Conservation (phyloP, 148 eudicot species). For the Dianthus caryophyllus region DNA sequence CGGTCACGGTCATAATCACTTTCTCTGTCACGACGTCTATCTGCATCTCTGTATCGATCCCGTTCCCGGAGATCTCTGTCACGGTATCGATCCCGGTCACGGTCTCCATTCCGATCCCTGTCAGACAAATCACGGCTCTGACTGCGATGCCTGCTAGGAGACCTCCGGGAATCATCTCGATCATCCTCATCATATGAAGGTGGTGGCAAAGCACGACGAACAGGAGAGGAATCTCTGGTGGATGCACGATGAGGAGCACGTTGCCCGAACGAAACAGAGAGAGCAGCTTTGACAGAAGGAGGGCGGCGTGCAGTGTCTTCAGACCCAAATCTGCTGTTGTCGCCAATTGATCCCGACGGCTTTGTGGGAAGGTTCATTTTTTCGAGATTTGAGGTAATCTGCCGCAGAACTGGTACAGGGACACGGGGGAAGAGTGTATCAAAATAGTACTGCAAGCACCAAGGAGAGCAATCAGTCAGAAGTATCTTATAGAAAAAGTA, state of each 20-base stretch:
- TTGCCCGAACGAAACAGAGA: conserved; percentile 94
- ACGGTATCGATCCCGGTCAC: conserved; percentile 33
- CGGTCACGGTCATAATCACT: conserved; percentile 39
- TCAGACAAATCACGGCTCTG: conserved; percentile 78
- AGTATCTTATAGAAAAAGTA: neutral
- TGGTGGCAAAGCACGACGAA: conserved; percentile 64
- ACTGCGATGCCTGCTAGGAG: conserved; percentile 66
- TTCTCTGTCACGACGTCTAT: conserved; percentile 18
- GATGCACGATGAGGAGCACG: conserved; percentile 97
- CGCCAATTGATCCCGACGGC: conserved; percentile 76
- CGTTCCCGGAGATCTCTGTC: conserved; percentile 35
- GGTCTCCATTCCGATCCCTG: conserved; percentile 39
- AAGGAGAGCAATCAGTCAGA: conserved; percentile 4
- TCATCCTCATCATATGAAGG: conserved; percentile 46
- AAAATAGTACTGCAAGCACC: conserved; percentile 75
- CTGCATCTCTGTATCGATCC: conserved; percentile 31
- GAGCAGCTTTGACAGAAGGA: conserved; percentile 96
- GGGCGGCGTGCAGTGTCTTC: conserved; percentile 97
- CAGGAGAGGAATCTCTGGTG: conserved; percentile 91
- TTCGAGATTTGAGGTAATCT: conserved; percentile 59
- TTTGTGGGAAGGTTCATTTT: conserved; percentile 78
- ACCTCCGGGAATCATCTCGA: conserved; percentile 51
- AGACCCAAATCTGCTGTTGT: conserved; percentile 66
- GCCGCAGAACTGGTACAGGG: conserved; percentile 79
- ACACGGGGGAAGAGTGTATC: conserved; percentile 92